Evolutionary conservation across 139 green algal genomes (phyloP).

Genomic region (Eudorina sp.): DNA sequence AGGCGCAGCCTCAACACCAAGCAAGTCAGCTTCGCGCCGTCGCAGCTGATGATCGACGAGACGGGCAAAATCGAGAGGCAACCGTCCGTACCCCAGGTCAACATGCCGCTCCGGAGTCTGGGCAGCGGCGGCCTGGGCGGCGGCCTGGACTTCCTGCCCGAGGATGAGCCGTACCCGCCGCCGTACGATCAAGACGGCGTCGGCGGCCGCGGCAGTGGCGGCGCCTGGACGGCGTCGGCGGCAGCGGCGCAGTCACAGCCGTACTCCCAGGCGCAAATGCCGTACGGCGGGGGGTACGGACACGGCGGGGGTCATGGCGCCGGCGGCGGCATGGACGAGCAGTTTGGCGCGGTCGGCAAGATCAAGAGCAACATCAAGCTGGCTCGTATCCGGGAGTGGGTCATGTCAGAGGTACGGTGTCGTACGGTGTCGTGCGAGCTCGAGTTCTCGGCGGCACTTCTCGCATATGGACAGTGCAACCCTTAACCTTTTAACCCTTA

Average conservation of each 20-base stretch:
- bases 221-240: not conserved
- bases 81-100: not conserved
- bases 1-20: not conserved
- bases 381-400: constrained; percentile 34
- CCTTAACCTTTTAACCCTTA: too few species aligned
- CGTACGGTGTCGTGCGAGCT: too few species aligned
- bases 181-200: not conserved
- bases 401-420: constrained; percentile 29
- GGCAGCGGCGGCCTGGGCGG: not conserved
- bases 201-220: not conserved
- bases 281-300: not conserved
- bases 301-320: not conserved
- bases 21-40: constrained; percentile 39
- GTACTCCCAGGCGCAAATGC: too few species aligned
- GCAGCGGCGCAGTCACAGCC: not conserved
- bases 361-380: constrained; percentile 40
- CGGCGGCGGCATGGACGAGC: not conserved
- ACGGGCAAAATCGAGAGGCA: not conserved
- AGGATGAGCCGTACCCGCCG: not conserved
- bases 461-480: too few species aligned
- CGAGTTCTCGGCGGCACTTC: too few species aligned
- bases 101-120: too few species aligned
- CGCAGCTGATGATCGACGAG: constrained; percentile 35
- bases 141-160: not conserved
- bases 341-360: constrained; percentile 1